Conservation (phyloP, 805 yeast species). For the Saccharomycopsis sp. region DNA sequence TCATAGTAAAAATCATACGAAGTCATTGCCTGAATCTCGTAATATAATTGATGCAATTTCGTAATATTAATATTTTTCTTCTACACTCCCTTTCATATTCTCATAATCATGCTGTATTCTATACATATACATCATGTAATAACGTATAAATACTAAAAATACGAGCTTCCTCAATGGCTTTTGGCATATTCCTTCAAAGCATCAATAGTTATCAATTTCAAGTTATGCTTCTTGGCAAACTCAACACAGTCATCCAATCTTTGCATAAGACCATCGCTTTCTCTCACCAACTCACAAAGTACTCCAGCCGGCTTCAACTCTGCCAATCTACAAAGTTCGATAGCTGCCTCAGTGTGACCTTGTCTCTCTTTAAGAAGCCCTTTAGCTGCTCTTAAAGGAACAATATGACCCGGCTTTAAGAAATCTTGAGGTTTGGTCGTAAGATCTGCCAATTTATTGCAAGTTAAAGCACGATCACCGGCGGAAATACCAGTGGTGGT, state of each 20-base stretch:
- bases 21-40: too few relatives aligned
- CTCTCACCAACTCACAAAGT: conserved; percentile 90
- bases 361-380: conserved; percentile 76
- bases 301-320: conserved; percentile 83
- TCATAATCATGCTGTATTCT: too few relatives aligned
- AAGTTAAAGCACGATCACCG: conserved; percentile 84
- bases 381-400: conserved; percentile 86
- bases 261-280: conserved; percentile 93
- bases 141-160: not conserved
- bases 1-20: too few relatives aligned
- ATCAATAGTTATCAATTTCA: conserved; percentile 76
- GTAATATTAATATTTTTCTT: too few relatives aligned
- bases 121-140: not conserved
- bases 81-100: too few relatives aligned
- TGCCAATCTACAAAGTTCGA: conserved; percentile 72
- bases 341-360: conserved; percentile 98
- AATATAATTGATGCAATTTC: too few relatives aligned
- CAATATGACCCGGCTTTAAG: conserved; percentile 87
- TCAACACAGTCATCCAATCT: conserved; percentile 77
- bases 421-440: conserved; percentile 54
- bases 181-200: conserved; percentile 53
- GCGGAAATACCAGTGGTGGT: conserved; percentile 98
- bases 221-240: conserved; percentile 54
- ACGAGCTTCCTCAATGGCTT: not conserved
- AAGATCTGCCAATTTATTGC: conserved; percentile 60